Base-by-base conservation (phyloP, 2,329 filamentous ascomycete genomes). In the Clonostachys rosea region DNA sequence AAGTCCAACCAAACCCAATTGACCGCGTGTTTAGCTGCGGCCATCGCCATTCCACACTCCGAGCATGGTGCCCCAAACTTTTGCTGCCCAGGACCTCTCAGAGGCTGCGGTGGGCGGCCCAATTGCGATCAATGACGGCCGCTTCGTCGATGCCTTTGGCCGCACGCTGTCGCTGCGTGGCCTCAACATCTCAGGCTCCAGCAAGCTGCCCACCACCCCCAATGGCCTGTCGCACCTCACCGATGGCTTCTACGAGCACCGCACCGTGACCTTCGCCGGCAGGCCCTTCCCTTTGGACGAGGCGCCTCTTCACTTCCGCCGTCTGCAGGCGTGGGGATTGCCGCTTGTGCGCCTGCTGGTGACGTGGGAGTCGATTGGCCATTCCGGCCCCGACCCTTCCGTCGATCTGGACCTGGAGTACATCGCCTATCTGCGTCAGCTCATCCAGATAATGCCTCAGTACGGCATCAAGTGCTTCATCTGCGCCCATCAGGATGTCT, bases 401-500 rank as follows among this genome's bases (percentile, higher is more conserved):
- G 55, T 51, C n/a, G 58, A 69, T 47, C 51, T 63, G 5, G 68
- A 71, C 47, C 46, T 64, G 7, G 66, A 68, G 47, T 71, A 71
- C 45, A 63, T 71, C 9, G 58, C 51, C 5, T 71, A 69, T 46
- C 54, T 71, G 10, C 58, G 60, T 11, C 51, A 56, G 20, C 59
- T 71, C 16, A 52, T 71, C 5, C 58, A 63, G 34, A 48, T 68
- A 46, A 70, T 70, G 58, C 61, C 66, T 0, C 48, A 52, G 39
- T 67, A 65, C 42, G 68, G 68, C 18, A 57, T 71, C 41, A 64
- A 64, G 47, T 68, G 67, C 51, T 71, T 71, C 48, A 46, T 71
- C n/a, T 70, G 69, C 48, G 67, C 65, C 1, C 68, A 71, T 18
- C 68, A 71, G 50, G 68, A 71, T 40, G 67, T 70, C 11, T 71